Conservation (phyloP, 164 flowering plant genomes). For the Dillenia turbinata region DNA sequence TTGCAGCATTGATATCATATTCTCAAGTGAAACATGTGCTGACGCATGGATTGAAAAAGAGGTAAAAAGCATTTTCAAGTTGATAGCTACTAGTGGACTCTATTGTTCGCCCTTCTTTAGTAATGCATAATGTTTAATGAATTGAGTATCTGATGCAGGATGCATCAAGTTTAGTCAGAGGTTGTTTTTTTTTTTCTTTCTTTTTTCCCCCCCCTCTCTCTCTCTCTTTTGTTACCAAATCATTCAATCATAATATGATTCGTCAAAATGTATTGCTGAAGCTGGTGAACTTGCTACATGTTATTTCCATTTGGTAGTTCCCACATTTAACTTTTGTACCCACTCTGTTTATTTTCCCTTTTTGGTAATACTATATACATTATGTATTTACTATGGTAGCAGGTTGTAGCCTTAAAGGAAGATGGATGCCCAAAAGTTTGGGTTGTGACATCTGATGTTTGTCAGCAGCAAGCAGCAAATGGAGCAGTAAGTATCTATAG, state of each 20-base stretch:
- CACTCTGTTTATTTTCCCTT: background rate
- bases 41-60: slow-evolving; percentile 98
- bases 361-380: background rate
- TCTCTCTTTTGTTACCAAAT: too few relatives aligned
- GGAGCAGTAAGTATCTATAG: slow-evolving; percentile 70
- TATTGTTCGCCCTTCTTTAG: too few relatives aligned
- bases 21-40: slow-evolving; percentile 70
- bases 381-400: slow-evolving; percentile 4
- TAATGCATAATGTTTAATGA: too few relatives aligned
- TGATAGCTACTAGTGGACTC: background rate
- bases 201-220: too few relatives aligned
- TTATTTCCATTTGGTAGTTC: background rate
- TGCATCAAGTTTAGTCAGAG: too few relatives aligned
- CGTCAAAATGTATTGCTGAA: too few relatives aligned
- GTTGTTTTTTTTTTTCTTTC: too few relatives aligned
- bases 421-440: slow-evolving; percentile 97
- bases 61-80: slow-evolving; percentile 29
- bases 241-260: too few relatives aligned
- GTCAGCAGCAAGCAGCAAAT: slow-evolving; percentile 80
- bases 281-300: too few relatives aligned
- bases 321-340: background rate
- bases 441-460: slow-evolving; percentile 88
- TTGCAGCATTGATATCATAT: slow-evolving; percentile 81
- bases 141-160: too few relatives aligned
- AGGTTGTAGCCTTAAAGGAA: slow-evolving; percentile 84